Conservation (phyloP, 2,329 filamentous ascomycete genomes). For the Epichloe hybrida region DNA sequence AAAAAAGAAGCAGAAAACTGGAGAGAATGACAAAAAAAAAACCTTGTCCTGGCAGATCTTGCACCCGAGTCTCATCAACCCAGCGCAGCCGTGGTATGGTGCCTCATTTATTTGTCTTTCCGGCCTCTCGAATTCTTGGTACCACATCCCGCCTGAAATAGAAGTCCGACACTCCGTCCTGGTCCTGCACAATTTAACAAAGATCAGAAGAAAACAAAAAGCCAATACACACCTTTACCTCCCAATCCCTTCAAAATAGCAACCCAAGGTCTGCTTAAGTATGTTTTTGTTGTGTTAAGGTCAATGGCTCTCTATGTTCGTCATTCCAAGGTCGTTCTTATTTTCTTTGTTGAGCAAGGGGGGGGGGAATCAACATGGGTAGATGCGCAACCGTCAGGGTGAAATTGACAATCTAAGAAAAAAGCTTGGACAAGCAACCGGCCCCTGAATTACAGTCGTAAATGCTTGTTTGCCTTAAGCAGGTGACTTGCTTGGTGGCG, state of each 20-base stretch:
- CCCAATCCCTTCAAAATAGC: constrained; percentile 25
- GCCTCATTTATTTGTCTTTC: constrained; percentile 27
- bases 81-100: constrained; percentile 24
- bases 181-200: constrained; percentile 8
- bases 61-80: constrained; percentile 19
- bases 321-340: constrained; percentile 26
- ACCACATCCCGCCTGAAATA: constrained; percentile 23
- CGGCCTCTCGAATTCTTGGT: constrained; percentile 18
- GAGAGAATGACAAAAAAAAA: neutral
- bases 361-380: constrained; percentile 16
- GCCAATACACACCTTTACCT: constrained; percentile 21
- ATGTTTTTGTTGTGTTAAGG: constrained; percentile 24
- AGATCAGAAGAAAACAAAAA: constrained; percentile 14
- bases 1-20: neutral
- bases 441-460: neutral
- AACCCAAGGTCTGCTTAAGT: constrained; percentile 26
- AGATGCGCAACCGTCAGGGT: constrained; percentile 10
- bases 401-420: constrained; percentile 14
- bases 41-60: constrained; percentile 17
- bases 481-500: constrained; percentile 45
- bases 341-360: constrained; percentile 10
- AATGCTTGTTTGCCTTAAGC: constrained; percentile 26
- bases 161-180: constrained; percentile 26
- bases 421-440: constrained; percentile 14
- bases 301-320: constrained; percentile 33